Percentiles rank a stretch among this genome's conserved stretches.
Evolutionary conservation across 2,329 filamentous ascomycete species (phyloP).

Genomic region (Akanthomyces lecanii): DNA sequence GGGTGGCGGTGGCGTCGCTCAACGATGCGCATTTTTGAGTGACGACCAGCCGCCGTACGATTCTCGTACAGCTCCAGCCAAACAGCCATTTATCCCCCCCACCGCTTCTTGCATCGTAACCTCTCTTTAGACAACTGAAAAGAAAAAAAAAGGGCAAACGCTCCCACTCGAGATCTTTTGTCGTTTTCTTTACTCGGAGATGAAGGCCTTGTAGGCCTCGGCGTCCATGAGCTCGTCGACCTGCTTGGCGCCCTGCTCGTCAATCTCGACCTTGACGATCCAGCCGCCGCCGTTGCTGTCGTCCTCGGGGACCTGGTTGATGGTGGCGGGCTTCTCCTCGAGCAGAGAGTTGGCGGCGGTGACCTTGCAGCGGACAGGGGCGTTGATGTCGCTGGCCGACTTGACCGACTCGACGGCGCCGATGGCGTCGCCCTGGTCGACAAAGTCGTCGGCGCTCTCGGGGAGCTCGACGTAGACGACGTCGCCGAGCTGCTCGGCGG

Average conservation of each 20-base stretch:
- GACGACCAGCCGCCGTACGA: neutral
- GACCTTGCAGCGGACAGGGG: slow-evolving; percentile 75
- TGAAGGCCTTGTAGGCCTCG: slow-evolving; percentile 74
- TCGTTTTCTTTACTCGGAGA: slow-evolving; percentile 34
- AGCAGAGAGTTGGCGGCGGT: slow-evolving; percentile 68
- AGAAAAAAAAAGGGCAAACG: neutral
- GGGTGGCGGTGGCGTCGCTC: neutral
- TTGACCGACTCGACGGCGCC: slow-evolving; percentile 98
- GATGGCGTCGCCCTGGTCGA: slow-evolving; percentile 75
- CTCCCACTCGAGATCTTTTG: neutral
- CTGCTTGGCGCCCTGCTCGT: slow-evolving; percentile 61
- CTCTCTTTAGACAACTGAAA: neutral
- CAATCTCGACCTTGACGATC: slow-evolving; percentile 84
- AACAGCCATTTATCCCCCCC: neutral
- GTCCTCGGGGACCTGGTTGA: slow-evolving; percentile 88
- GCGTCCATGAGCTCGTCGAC: slow-evolving; percentile 72
- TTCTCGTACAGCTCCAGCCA: neutral
- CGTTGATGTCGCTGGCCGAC: slow-evolving; percentile 95
- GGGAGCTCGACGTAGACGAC: slow-evolving; percentile 97
- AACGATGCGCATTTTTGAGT: neutral
- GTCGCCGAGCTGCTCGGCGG: slow-evolving; percentile 86
- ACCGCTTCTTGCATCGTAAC: neutral
- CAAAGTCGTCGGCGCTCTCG: slow-evolving; percentile 56
- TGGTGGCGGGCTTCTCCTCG: slow-evolving; percentile 78
- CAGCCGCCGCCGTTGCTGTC: slow-evolving; percentile 73